These are phyloP conservation scores for Corniculantispora saksenae DNA, from an alignment of 2,329 filamentous ascomycete species.

Conservation along the genomic window DNA sequence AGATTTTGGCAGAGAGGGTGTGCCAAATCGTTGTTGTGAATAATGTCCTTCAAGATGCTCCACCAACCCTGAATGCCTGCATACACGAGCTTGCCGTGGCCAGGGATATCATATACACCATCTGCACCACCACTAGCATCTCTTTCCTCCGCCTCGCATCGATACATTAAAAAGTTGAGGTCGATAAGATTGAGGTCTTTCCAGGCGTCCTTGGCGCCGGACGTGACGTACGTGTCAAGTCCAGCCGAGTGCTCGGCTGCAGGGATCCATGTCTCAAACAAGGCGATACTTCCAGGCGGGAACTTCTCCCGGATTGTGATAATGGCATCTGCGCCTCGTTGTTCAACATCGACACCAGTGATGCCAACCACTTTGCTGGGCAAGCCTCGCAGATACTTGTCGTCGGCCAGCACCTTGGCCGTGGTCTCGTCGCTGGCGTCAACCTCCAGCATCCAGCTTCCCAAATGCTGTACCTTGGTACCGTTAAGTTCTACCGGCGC, in stretches of 20 bases:
- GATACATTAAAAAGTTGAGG: slow-evolving; percentile 88
- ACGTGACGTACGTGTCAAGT: slow-evolving; percentile 83
- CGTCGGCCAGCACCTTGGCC: slow-evolving; percentile 65
- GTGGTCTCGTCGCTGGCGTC: slow-evolving; percentile 73
- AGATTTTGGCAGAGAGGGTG: slow-evolving; percentile 94
- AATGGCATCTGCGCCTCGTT: slow-evolving; percentile 71
- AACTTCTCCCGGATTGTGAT: slow-evolving; percentile 83
- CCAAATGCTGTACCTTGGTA: slow-evolving; percentile 81
- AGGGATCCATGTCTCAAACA: slow-evolving; percentile 96
- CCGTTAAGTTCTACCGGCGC: slow-evolving; percentile 78
- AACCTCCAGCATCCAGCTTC: slow-evolving; percentile 90
- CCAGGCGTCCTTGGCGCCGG: slow-evolving; percentile 78
- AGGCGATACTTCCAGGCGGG: slow-evolving; percentile 87
- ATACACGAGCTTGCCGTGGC: slow-evolving; percentile 83
- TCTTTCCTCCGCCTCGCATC: slow-evolving; percentile 84
- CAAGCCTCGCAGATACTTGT: slow-evolving; percentile 74
- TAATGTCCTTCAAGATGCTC: slow-evolving; percentile 83
- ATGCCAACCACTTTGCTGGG: slow-evolving; percentile 78
- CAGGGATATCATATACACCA: slow-evolving; percentile 86
- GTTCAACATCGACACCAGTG: slow-evolving; percentile 71
- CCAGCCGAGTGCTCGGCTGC: slow-evolving; percentile 80
- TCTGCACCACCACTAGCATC: slow-evolving; percentile 78
- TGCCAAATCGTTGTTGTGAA: slow-evolving; percentile 85
- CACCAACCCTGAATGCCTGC: slow-evolving; percentile 98
- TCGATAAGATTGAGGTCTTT: slow-evolving; percentile 73